Percentiles rank a stretch among this genome's conserved stretches.
These are phyloP conservation scores for Periconia sp. DNA, from an alignment of 2,329 filamentous ascomycete species.

Conservation along the genomic window DNA sequence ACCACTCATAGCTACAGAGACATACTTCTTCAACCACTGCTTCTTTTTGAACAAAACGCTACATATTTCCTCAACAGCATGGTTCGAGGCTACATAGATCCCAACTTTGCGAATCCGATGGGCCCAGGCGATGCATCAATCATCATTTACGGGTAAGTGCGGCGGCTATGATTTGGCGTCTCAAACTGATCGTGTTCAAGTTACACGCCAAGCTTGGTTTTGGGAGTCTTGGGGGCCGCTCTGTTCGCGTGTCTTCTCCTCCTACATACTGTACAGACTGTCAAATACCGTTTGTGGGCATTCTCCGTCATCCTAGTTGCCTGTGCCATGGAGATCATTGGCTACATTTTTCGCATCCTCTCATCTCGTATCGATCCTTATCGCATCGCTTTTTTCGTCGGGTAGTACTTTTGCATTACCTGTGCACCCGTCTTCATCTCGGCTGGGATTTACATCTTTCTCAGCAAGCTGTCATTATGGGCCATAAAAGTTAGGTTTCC, in stretches of 20 bases:
- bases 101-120: constrained; percentile 54
- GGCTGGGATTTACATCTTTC: constrained; percentile 58
- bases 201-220: constrained; percentile 45
- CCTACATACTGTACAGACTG: constrained; percentile 44
- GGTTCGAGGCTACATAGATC: constrained; percentile 57
- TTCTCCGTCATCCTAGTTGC: constrained; percentile 49
- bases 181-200: no score
- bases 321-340: constrained; percentile 32
- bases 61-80: no score
- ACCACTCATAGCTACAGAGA: no score
- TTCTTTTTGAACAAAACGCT: no score
- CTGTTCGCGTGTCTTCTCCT: constrained; percentile 45
- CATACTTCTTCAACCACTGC: no score
- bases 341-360: constrained; percentile 50
- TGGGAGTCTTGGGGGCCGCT: constrained; percentile 45
- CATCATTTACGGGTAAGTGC: constrained; percentile 39
- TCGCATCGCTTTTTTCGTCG: constrained; percentile 57
- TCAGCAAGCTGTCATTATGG: no score
- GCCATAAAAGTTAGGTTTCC: no score
- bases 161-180: no score
- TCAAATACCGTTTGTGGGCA: constrained; percentile 45
- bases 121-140: constrained; percentile 47
- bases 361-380: constrained; percentile 52
- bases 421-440: constrained; percentile 61
- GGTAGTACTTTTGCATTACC: constrained; percentile 65